Evolutionary conservation across 2,329 filamentous ascomycete species (phyloP).

Genomic region (Penicillium fuscoglaucum): DNA sequence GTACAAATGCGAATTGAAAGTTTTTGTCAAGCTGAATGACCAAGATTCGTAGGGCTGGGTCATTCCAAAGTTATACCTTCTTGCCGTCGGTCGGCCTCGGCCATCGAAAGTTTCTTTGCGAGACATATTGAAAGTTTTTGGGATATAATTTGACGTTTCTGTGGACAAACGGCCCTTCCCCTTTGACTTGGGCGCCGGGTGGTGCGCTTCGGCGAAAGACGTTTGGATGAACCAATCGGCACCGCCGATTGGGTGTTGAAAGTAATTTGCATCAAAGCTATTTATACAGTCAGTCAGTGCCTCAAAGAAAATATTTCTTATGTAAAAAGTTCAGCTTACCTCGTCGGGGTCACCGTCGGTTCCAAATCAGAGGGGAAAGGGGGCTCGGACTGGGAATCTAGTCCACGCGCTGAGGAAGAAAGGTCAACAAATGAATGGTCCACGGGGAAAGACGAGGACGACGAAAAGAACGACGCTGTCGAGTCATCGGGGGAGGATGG

Average conservation of each 20-base stretch:
- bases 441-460: constrained; percentile 50
- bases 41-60: constrained; percentile 72
- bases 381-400: constrained; percentile 31
- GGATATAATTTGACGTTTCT: constrained; percentile 28
- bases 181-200: constrained; percentile 5
- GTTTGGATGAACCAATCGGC: neutral
- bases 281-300: neutral
- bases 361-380: constrained; percentile 4
- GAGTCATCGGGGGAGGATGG: constrained; percentile 51
- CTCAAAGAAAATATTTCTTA: too few relatives aligned
- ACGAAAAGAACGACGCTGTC: constrained; percentile 43
- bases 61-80: constrained; percentile 48
- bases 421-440: constrained; percentile 56
- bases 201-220: neutral
- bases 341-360: constrained; percentile 21
- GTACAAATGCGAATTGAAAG: constrained; percentile 76
- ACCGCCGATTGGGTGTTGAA: neutral
- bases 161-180: neutral
- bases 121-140: constrained; percentile 52
- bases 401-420: constrained; percentile 51
- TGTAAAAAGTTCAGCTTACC: constrained; percentile 9
- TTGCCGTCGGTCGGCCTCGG: constrained; percentile 45
- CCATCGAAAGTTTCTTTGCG: constrained; percentile 52
- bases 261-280: constrained; percentile 8
- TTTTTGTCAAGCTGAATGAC: constrained; percentile 69